These are phyloP conservation scores for Silene conica DNA, from an alignment of 148 eudicot genomes.

Conservation along the genomic window DNA sequence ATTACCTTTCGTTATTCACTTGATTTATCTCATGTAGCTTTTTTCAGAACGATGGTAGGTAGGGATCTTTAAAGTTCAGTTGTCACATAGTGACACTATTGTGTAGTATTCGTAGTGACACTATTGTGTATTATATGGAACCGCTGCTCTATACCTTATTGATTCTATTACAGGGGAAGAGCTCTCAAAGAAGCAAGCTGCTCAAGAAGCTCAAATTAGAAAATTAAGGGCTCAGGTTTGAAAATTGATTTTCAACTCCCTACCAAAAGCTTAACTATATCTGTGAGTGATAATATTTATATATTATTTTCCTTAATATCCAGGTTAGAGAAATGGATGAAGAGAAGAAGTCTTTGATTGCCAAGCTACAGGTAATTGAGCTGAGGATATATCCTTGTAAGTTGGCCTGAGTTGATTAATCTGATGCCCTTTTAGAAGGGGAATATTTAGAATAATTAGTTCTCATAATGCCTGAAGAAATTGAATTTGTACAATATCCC, in stretches of 20 bases:
- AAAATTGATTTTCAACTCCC: constrained; percentile 8
- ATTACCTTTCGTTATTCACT: neutral
- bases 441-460: neutral
- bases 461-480: neutral
- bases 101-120: neutral
- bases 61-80: neutral
- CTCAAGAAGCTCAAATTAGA: constrained; percentile 89
- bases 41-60: neutral
- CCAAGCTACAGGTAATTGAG: constrained; percentile 78
- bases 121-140: neutral
- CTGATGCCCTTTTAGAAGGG: constrained; percentile 1
- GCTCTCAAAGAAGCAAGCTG: constrained; percentile 98
- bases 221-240: constrained; percentile 93
- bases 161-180: constrained; percentile 61
- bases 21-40: neutral
- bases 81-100: neutral
- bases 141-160: constrained; percentile 3
- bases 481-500: neutral
- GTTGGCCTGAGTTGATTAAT: neutral
- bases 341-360: constrained; percentile 84
- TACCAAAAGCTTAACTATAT: constrained; percentile 12
- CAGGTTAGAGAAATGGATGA: constrained; percentile 98
- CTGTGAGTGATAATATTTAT: constrained; percentile 12
- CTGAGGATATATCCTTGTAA: neutral
- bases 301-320: constrained; percentile 41